These are phyloP conservation scores for Geosmithia flava DNA, from an alignment of 2,329 filamentous ascomycete genomes.

Conservation along the genomic window DNA sequence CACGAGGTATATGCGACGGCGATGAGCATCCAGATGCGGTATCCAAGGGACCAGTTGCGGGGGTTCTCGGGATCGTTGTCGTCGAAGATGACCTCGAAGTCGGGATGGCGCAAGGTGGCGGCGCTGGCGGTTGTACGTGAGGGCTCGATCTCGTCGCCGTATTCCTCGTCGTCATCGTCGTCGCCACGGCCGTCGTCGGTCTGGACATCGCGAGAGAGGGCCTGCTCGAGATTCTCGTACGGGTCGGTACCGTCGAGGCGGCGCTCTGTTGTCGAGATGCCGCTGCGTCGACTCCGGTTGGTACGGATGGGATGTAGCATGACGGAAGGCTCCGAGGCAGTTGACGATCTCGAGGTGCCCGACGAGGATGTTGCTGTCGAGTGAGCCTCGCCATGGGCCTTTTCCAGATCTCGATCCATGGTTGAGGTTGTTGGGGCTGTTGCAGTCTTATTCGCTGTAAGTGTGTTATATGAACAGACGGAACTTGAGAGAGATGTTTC, in stretches of 20 bases:
- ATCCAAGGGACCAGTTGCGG: slow-evolving; percentile 50
- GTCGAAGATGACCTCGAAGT: slow-evolving; percentile 64
- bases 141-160: neutral
- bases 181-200: slow-evolving; percentile 24
- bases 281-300: slow-evolving; percentile 8
- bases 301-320: slow-evolving; percentile 4
- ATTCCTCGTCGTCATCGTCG: slow-evolving; percentile 20
- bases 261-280: slow-evolving; percentile 4
- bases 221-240: slow-evolving; percentile 23
- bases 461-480: too few species aligned
- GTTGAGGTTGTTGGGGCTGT: neutral
- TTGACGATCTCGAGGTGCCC: neutral
- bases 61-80: slow-evolving; percentile 52
- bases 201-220: slow-evolving; percentile 21
- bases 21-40: slow-evolving; percentile 28
- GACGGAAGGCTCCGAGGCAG: neutral
- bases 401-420: neutral
- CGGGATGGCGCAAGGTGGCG: slow-evolving; percentile 32
- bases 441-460: neutral
- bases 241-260: slow-evolving; percentile 12
- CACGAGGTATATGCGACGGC: slow-evolving; percentile 32
- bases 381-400: neutral
- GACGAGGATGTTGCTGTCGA: neutral
- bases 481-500: neutral
- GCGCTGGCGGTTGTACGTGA: slow-evolving; percentile 26